Conservation (phyloP, 768 basidiomycete species). For the Macrocybe gigantea region DNA sequence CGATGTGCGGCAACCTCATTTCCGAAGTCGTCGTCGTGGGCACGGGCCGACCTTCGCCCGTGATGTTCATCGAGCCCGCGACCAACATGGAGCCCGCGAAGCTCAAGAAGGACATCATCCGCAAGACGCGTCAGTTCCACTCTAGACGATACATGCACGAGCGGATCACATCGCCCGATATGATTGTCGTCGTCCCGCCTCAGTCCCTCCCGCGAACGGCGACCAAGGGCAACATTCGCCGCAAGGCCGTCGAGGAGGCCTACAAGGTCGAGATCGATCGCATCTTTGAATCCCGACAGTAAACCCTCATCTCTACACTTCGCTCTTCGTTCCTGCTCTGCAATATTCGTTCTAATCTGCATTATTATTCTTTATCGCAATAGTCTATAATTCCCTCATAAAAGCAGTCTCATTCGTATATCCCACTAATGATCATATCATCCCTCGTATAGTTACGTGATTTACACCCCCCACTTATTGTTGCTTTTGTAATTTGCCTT, state of each 20-base stretch:
- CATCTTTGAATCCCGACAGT: constrained; percentile 34
- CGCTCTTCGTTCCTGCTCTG: too few species aligned
- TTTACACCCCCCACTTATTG: too few species aligned
- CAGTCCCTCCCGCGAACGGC: constrained; percentile 71
- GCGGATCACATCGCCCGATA: constrained; percentile 57
- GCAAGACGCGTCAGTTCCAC: constrained; percentile 70
- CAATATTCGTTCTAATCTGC: too few species aligned
- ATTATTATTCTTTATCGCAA: too few species aligned
- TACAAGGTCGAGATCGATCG: constrained; percentile 53
- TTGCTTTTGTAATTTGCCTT: too few species aligned
- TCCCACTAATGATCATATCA: too few species aligned
- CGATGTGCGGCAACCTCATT: constrained; percentile 59
- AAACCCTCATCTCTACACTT: not conserved
- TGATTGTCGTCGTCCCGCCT: constrained; percentile 62
- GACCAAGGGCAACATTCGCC: constrained; percentile 79
- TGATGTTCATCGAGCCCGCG: constrained; percentile 67
- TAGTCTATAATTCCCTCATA: too few species aligned
- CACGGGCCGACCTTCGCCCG: constrained; percentile 68
- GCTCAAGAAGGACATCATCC: constrained; percentile 66
- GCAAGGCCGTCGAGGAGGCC: constrained; percentile 66
- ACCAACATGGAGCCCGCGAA: constrained; percentile 45
- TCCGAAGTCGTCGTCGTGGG: constrained; percentile 76
- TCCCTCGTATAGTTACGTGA: too few species aligned
- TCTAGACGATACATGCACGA: constrained; percentile 74
- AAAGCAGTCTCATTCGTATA: too few species aligned